Evolutionary conservation across 2,329 filamentous ascomycete genomes (phyloP).

Genomic region (Apiospora aurea): DNA sequence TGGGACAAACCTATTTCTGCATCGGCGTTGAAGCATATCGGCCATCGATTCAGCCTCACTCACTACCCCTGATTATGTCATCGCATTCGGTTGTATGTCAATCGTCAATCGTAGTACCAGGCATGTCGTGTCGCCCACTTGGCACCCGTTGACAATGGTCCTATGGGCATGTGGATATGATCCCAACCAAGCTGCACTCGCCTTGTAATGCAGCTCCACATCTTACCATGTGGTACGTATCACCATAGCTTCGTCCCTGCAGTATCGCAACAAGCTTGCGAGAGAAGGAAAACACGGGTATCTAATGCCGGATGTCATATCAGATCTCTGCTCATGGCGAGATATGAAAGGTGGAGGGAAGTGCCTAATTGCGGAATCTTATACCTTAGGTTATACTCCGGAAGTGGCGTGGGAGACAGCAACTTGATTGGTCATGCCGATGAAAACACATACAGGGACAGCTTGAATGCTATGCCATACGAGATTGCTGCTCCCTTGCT

Average conservation of each 20-base stretch:
- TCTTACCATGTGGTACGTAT: no score
- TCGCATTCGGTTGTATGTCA: background rate
- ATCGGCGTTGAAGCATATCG: background rate
- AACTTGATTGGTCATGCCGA: background rate
- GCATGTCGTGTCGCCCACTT: background rate
- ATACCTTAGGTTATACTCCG: no score
- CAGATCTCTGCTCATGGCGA: background rate
- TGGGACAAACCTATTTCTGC: background rate
- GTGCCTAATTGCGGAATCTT: background rate
- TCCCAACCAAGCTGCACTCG: background rate
- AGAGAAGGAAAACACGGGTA: background rate
- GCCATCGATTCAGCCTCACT: background rate
- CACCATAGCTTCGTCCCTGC: background rate
- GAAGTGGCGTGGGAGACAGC: background rate
- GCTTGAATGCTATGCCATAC: background rate
- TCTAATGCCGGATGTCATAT: background rate
- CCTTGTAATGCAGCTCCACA: background rate
- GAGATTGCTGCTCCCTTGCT: background rate
- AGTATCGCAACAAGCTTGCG: background rate
- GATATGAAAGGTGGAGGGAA: background rate
- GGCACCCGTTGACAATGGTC: background rate
- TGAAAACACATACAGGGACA: background rate
- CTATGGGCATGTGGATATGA: background rate
- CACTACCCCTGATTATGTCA: background rate
- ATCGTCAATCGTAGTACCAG: background rate